These are phyloP conservation scores for Candida vartiovaarae DNA, from an alignment of 805 yeast species.

Conservation along the genomic window DNA sequence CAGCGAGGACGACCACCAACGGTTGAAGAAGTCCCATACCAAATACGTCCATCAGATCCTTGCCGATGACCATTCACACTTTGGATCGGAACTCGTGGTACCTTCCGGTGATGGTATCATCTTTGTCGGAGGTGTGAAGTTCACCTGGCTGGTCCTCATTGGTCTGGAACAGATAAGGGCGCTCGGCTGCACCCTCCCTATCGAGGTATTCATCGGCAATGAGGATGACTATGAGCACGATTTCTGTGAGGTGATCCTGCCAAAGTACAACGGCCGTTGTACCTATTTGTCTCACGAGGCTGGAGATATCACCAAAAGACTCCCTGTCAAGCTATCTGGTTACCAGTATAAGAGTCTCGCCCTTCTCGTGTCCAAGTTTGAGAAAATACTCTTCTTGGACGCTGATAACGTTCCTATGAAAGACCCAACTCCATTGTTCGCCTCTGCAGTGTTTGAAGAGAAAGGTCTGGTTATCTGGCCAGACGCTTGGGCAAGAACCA, in stretches of 20 bases:
- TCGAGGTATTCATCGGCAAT: conserved; percentile 64
- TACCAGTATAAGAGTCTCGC: conserved; percentile 66
- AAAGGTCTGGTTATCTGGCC: conserved; percentile 56
- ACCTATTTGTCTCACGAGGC: conserved; percentile 50
- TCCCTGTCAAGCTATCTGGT: conserved; percentile 43
- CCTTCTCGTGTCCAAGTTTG: conserved; percentile 59
- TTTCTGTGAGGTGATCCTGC: conserved; percentile 54
- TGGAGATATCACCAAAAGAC: conserved; percentile 41
- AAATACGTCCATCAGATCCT: conserved; percentile 27
- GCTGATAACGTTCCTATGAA: conserved; percentile 66
- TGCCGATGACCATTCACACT: conserved; percentile 33
- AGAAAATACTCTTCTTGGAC: conserved; percentile 61
- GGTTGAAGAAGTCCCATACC: conserved; percentile 33
- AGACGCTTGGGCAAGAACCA: conserved; percentile 64
- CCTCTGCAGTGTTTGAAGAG: conserved; percentile 34
- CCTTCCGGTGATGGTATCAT: conserved; percentile 49
- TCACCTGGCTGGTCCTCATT: conserved; percentile 61
- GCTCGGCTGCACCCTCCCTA: conserved; percentile 57
- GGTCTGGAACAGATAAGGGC: conserved; percentile 55
- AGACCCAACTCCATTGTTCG: conserved; percentile 47
- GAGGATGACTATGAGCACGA: conserved; percentile 61
- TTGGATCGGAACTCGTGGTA: conserved; percentile 19
- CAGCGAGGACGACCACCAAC: conserved; percentile 26
- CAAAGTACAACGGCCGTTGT: conserved; percentile 55
- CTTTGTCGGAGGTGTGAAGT: conserved; percentile 70